These are phyloP conservation scores for Oropetium thomaeum DNA, from an alignment of 176 grass and related monocot genomes.

Conservation along the genomic window DNA sequence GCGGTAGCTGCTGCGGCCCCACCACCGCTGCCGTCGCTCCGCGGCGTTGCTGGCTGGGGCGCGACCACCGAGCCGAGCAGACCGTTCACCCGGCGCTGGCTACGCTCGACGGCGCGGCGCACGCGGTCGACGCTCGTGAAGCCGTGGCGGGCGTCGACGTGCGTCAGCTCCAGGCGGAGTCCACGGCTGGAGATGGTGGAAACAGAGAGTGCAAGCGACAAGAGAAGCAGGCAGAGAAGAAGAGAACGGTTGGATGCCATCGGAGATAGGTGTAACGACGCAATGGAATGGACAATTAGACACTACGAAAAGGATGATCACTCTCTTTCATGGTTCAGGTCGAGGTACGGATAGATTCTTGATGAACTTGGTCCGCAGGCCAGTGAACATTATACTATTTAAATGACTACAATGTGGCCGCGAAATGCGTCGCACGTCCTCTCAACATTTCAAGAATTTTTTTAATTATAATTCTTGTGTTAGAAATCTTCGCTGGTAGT, in stretches of 20 bases:
- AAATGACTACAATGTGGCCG: not conserved
- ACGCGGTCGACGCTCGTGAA: constrained; percentile 35
- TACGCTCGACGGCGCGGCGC: constrained; percentile 40
- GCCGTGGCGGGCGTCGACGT: constrained; percentile 28
- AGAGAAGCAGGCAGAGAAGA: constrained; percentile 28
- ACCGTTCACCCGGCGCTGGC: constrained; percentile 38
- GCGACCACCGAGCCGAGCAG: not conserved
- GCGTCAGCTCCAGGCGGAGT: constrained; percentile 45
- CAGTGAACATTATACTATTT: not conserved
- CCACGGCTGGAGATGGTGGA: not conserved
- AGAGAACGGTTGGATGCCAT: constrained; percentile 9
- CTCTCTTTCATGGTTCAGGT: not conserved
- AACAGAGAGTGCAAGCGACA: constrained; percentile 11
- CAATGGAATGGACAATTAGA: not conserved
- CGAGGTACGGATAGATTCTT: not conserved
- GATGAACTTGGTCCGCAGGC: not conserved
- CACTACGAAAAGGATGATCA: not conserved
- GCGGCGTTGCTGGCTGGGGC: not conserved
- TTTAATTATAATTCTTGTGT: too few relatives aligned
- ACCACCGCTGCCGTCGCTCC: not conserved
- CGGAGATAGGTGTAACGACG: not conserved
- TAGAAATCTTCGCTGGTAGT: not conserved
- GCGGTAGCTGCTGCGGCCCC: not conserved
- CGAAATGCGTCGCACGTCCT: constrained; percentile 1
- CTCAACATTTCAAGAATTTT: not conserved